These are phyloP conservation scores for Quillaja saponaria DNA, from an alignment of 306 rosid species.

Conservation along the genomic window DNA sequence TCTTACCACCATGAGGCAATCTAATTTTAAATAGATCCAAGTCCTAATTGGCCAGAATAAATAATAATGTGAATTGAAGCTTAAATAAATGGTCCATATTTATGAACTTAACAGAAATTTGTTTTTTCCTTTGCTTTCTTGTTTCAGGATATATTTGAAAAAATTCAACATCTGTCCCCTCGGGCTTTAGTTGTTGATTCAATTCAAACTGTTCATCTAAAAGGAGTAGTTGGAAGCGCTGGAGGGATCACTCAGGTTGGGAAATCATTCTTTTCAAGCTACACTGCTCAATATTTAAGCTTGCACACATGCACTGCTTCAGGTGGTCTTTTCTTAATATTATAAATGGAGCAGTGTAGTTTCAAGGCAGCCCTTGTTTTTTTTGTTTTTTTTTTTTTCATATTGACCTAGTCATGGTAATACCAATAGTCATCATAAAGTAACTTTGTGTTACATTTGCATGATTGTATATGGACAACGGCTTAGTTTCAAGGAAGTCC, in stretches of 20 bases:
- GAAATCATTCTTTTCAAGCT: conserved; percentile 19
- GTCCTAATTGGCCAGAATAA: conserved; percentile 17
- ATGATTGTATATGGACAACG: no score
- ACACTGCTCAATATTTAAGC: neutral
- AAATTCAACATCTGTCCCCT: conserved; percentile 60
- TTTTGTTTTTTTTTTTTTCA: conserved; percentile 3
- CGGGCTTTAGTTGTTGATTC: conserved; percentile 83
- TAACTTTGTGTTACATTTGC: no score
- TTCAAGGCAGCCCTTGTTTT: neutral
- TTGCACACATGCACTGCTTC: conserved; percentile 20
- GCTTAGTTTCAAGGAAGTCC: no score
- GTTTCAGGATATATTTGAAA: conserved; percentile 73
- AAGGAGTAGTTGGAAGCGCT: conserved; percentile 70
- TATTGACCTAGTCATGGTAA: conserved; percentile 11
- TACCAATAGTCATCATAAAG: conserved; percentile 20
- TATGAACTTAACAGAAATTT: neutral
- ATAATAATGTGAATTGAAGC: conserved; percentile 15
- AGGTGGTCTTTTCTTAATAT: neutral
- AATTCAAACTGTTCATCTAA: conserved; percentile 82
- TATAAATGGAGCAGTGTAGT: conserved; percentile 6
- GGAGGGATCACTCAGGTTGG: conserved; percentile 75
- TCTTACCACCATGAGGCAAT: conserved; percentile 4
- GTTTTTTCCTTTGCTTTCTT: conserved; percentile 17
- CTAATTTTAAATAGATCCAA: conserved; percentile 5
- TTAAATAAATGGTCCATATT: conserved; percentile 23